phyloP scores from a whole-genome alignment of 2,329 filamentous ascomycete genomes.

The Pyrenophora seminiperda region DNA sequence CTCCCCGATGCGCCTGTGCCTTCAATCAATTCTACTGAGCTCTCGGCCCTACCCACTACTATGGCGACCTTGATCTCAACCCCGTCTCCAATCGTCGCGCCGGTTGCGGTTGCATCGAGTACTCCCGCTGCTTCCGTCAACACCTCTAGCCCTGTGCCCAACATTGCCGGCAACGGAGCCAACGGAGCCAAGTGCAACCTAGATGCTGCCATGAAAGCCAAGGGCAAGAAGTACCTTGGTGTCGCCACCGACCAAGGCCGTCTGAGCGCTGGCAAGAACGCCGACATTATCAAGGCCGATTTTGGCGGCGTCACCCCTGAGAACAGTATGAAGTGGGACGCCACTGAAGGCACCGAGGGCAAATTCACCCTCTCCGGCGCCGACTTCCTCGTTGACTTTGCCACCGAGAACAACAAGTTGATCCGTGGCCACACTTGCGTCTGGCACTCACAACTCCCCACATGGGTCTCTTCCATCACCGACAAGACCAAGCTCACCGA shows the following conservation, averaged over 20 bases:
- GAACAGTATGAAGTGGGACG: slow-evolving; percentile 73
- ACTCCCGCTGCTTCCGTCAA: slow-evolving; percentile 1
- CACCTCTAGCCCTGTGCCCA: slow-evolving; percentile 10
- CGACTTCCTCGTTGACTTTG: slow-evolving; percentile 67
- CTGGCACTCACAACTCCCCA: slow-evolving; percentile 61
- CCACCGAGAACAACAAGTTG: slow-evolving; percentile 59
- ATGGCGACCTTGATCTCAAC: neutral
- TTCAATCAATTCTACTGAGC: slow-evolving; percentile 13
- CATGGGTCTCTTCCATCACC: slow-evolving; percentile 63
- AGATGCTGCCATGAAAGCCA: slow-evolving; percentile 62
- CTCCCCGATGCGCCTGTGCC: slow-evolving; percentile 5
- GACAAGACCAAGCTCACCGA: slow-evolving; percentile 59
- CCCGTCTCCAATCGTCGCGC: slow-evolving; percentile 1
- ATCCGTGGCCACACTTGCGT: slow-evolving; percentile 69
- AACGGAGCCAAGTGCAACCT: slow-evolving; percentile 45
- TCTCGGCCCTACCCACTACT: slow-evolving; percentile 10
- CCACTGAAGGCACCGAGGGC: slow-evolving; percentile 55
- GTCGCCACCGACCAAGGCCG: slow-evolving; percentile 61
- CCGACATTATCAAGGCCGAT: slow-evolving; percentile 63
- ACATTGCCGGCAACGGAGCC: slow-evolving; percentile 19
- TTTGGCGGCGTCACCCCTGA: slow-evolving; percentile 70
- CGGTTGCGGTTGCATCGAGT: neutral
- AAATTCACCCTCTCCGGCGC: slow-evolving; percentile 62
- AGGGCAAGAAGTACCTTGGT: slow-evolving; percentile 70
- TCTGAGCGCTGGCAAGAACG: slow-evolving; percentile 57